Base-by-base conservation (phyloP, 768 basidiomycete genomes). In the Agrocybe pediades region DNA sequence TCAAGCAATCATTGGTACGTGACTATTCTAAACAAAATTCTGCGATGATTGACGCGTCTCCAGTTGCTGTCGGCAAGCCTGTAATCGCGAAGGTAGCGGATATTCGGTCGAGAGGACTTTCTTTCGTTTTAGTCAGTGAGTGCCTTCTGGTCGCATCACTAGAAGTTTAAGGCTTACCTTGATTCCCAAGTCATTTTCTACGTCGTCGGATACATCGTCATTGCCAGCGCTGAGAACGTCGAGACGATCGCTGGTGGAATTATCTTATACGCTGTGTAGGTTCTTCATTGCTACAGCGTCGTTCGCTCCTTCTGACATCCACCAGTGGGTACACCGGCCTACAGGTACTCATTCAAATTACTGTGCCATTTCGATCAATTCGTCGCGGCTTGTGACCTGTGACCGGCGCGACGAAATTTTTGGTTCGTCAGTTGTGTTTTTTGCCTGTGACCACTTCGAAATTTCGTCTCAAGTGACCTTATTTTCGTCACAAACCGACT, bases 21-120 rank as follows among this genome's bases (percentile, higher is more conserved):
- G 26, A 42, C 27, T 20, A n/a, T 19, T 54, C 26, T 46, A 29
- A n/a, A 25, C 15, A 24, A 25, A 45, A 4, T n/a, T 8, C 9
- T 21, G 13, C 19, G 53, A 19, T 15, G 9, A n/a, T 41, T 20
- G 8, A 16, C 9, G 9, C 19, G 17, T 2, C 15, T 21, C 5
- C 42, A 71, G 71, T 78, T 54, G 66, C 74, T 46, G 71, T 73
- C 42, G 77, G 77, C 36, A 89, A 90, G 69, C 88, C 89, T 1
- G 73, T 87, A 30, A 82, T 88, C 56, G 88, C 89, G 1, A 90
- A 90, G 68, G 66, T 89, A 36, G 83, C 88, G 8, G 88, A 91
- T 65, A 82, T 87, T 7, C 72, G 80, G 13, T 88, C 88, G 20
- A 78, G 89, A 60, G 85, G 84, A 17, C 76, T 75, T 39, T 84